Evolutionary conservation across 2,329 filamentous ascomycete species (phyloP), one percentile per base, ranked within the genome.

Genomic region (Colletotrichum sp.): DNA sequence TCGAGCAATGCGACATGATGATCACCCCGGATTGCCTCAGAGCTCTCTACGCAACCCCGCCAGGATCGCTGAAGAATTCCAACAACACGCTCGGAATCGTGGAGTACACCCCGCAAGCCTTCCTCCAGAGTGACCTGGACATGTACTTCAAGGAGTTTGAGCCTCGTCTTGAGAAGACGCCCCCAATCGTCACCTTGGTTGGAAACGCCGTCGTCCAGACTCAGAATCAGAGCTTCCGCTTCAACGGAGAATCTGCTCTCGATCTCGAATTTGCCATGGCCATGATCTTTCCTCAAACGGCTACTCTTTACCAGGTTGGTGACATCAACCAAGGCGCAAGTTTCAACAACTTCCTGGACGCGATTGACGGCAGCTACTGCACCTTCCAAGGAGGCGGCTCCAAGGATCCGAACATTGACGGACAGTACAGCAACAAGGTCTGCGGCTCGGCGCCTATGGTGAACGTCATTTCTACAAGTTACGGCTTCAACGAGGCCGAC

Each of bases 1-100:
- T 84, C 14, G 69, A 74, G 34, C 80, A 85, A 69, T 93, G 91
- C 79, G 87, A 90, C 77, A 81, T 82, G 16, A 87, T 88, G 79
- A 91, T 92, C 77, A 92, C 90, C 1, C 89, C 90, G 0, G 86
- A 86, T 56, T 93, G 91, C 78, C 85, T 91, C 66, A 85, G 86
- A 58, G 86, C 88, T 7, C 82, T 90, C 24, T 90, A 88, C 78
- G 79, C 83, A 4, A 85, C 87, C 65, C 85, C 89, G 18, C 78
- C 83, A 16, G 85, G 84, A 16, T 81, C 79, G 4, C 81, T 81
- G 18, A 76, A 76, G 48, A 32, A 48, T 1, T 73, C 84, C 18
- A 82, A 83, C 75, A 90, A 91, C 79, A 86, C 84, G 28, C 86
- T 88, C 61, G 89, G 88, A 48, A 87, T 91, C 58, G 89, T 90